Evolutionary conservation across 371 early-diverging fungal genomes (phyloP).

Genomic region (Mortierella sp.): DNA sequence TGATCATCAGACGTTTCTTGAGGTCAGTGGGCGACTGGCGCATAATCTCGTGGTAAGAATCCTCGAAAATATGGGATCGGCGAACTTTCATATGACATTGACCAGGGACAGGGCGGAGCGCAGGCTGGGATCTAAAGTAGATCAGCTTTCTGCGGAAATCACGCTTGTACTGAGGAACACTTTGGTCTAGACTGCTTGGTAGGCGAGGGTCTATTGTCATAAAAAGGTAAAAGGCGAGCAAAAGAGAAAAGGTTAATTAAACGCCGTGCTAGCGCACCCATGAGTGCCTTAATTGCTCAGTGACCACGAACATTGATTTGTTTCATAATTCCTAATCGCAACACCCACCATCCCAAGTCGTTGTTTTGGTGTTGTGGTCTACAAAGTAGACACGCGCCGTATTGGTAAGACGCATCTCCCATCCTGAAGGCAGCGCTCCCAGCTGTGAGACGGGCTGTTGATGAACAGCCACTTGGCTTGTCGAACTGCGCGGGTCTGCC

Average conservation of each 20-base stretch:
- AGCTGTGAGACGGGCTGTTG: conserved; percentile 83
- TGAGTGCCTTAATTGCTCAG: too few relatives aligned
- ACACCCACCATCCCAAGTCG: conserved; percentile 92
- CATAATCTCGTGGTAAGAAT: conserved; percentile 95
- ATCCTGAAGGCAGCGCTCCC: conserved; percentile 94
- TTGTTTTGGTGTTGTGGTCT: conserved; percentile 94
- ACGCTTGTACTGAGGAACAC: conserved; percentile 98
- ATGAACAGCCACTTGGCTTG: conserved; percentile 74
- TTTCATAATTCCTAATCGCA: too few relatives aligned
- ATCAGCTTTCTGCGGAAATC: conserved; percentile 97
- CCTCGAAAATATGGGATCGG: conserved; percentile 92
- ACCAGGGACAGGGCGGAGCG: conserved; percentile 92
- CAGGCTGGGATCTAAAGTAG: conserved; percentile 95
- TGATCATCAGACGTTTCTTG: conserved; percentile 96
- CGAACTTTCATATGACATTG: conserved; percentile 93
- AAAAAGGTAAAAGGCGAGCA: too few relatives aligned
- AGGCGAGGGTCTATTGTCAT: conserved; percentile 82
- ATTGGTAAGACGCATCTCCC: conserved; percentile 98
- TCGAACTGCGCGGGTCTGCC: conserved; percentile 58
- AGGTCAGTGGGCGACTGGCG: conserved; percentile 88
- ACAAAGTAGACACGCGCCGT: conserved; percentile 95
- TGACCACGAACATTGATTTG: too few relatives aligned
- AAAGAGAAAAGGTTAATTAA: too few relatives aligned
- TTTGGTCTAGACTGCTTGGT: conserved; percentile 93
- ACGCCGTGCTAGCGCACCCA: too few relatives aligned